Conservation (phyloP, 164 flowering plant species). For the Vitis labrusca region DNA sequence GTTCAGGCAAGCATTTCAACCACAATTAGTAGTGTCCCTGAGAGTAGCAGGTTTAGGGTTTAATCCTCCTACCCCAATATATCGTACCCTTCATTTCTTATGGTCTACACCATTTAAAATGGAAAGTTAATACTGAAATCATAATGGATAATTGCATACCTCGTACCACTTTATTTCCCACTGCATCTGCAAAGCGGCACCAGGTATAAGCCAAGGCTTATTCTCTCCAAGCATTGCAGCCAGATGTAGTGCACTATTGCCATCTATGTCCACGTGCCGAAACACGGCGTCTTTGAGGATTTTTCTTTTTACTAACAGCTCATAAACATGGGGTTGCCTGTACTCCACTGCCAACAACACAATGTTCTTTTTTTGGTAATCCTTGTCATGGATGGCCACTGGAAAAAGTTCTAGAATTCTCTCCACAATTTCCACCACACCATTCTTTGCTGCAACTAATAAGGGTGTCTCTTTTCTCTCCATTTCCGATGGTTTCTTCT, state of each 20-base stretch:
- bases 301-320: neutral
- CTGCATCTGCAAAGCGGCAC: neutral
- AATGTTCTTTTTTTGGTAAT: neutral
- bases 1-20: too few species aligned
- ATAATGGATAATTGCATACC: neutral
- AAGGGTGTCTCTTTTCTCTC: neutral
- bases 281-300: neutral
- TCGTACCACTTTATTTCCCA: constrained; percentile 2
- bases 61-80: too few species aligned
- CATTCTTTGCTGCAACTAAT: constrained; percentile 1
- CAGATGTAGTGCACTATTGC: constrained; percentile 6
- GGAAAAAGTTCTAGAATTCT: too few species aligned
- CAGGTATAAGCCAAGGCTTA: neutral
- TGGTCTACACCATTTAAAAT: too few species aligned
- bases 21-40: too few species aligned
- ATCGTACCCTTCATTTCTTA: too few species aligned
- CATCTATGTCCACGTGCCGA: neutral
- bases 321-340: constrained; percentile 1
- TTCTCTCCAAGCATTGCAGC: neutral
- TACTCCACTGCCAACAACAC: constrained; percentile 3
- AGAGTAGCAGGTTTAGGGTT: too few species aligned
- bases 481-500: neutral
- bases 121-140: too few species aligned
- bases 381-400: constrained; percentile 2
- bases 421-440: too few species aligned